Conservation (phyloP, 352 stramenopile genomes). For the Phytophthora pinifolia region DNA sequence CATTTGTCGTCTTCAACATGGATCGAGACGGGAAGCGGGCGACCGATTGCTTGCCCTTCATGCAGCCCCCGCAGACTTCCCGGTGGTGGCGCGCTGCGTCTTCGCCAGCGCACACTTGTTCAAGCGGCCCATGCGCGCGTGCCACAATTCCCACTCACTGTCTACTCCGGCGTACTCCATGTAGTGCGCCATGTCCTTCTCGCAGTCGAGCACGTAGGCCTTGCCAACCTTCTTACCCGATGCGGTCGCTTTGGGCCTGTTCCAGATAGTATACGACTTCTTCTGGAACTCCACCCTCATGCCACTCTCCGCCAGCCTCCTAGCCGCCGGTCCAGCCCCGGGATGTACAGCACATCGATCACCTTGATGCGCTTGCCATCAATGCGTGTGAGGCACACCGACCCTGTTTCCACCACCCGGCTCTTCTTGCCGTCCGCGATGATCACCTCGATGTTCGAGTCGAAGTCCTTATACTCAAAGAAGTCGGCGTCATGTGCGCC, state of each 20-base stretch:
- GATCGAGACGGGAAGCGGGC: constrained; percentile 1
- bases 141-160: too few relatives aligned
- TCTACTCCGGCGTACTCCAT: constrained; percentile 4
- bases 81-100: constrained; percentile 5
- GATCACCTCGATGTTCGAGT: constrained; percentile 8
- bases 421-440: constrained; percentile 19
- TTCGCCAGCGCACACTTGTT: too few relatives aligned
- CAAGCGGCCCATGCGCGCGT: too few relatives aligned
- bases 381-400: constrained; percentile 3
- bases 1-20: too few relatives aligned
- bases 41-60: constrained; percentile 16
- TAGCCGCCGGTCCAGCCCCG: constrained; percentile 7
- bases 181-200: constrained; percentile 9
- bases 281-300: constrained; percentile 17
- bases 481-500: constrained; percentile 23
- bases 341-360: constrained; percentile 17
- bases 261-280: constrained; percentile 5
- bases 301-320: constrained; percentile 10
- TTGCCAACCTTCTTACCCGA: constrained; percentile 20
- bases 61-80: constrained; percentile 21
- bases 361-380: constrained; percentile 9
- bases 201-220: constrained; percentile 16
- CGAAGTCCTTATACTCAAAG: constrained; percentile 7
- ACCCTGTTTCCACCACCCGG: constrained; percentile 1
- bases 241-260: constrained; percentile 7